phyloP scores from a whole-genome alignment of 148 eudicot species.

The Amaranthus palmeri region DNA sequence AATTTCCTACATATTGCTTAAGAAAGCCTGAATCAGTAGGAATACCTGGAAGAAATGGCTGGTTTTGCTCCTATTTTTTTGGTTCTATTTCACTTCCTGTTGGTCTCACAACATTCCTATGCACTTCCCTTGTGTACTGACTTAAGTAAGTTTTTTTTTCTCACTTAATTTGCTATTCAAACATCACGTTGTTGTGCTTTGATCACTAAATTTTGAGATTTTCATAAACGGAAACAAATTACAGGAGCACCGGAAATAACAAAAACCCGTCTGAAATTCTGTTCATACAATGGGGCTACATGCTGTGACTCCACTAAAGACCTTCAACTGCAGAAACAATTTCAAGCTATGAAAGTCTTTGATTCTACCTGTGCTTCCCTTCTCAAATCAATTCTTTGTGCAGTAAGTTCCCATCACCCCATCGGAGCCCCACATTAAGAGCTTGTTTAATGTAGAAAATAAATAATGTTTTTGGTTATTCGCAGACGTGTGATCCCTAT shows the following conservation, averaged over 20 bases:
- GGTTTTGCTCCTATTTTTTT: slow-evolving; percentile 22
- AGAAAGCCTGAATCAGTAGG: neutral
- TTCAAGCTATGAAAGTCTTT: slow-evolving; percentile 62
- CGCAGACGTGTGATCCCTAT: slow-evolving; percentile 85
- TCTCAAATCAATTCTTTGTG: slow-evolving; percentile 68
- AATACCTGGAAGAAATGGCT: slow-evolving; percentile 14
- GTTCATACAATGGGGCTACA: slow-evolving; percentile 51
- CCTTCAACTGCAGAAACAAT: slow-evolving; percentile 50
- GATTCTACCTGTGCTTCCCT: slow-evolving; percentile 62
- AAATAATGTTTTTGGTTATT: neutral
- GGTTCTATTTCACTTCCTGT: slow-evolving; percentile 30
- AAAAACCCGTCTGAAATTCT: slow-evolving; percentile 40
- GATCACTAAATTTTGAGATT: neutral
- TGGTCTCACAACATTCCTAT: slow-evolving; percentile 36
- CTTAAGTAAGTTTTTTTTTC: slow-evolving; percentile 47
- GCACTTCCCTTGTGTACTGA: slow-evolving; percentile 73
- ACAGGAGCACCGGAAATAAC: too few species aligned
- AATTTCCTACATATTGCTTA: neutral
- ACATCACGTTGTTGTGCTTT: neutral
- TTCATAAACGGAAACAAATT: neutral
- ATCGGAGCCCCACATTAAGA: too few species aligned
- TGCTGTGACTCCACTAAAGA: slow-evolving; percentile 70
- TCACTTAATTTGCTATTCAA: neutral
- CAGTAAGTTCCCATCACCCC: slow-evolving; percentile 35
- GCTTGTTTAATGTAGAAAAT: neutral